Evolutionary conservation across 345 rosid genomes (phyloP), one percentile per base, ranked within the genome.

Genomic region (Microthlaspi erraticum): DNA sequence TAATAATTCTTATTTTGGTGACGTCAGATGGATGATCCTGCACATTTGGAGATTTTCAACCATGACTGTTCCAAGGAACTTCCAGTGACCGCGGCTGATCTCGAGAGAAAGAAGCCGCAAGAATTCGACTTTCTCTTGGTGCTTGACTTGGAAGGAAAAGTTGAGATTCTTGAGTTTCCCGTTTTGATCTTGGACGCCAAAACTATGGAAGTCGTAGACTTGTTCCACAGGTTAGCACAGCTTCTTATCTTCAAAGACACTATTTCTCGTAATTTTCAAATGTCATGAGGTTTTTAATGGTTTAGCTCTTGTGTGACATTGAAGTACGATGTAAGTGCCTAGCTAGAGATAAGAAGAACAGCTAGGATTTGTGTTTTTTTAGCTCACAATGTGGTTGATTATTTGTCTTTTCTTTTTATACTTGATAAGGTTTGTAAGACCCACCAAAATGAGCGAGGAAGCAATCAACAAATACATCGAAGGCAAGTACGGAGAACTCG

Each of bases 91-190:
- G 81, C 75, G 48, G 76, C 81, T n/a, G 83, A 75, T 60, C 50
- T 73, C 12, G 81, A 79, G 62, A 50, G 53, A 33, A 77, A 74
- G 68, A 64, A 82, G 16, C 76, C 88, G 20, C 97, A 89, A 66
- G 86, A 83, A 56, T 75, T 86, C 62, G 84, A 93, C 74, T 85
- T 78, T 72, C 77, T 87, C 81, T 77, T 89, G 83, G 96, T 93
- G 71, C 83, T 91, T 37, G 97, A 91, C 85, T 84, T 93, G 78
- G 97, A 93, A 71, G 94, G 97, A 57, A 93, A 87, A 81, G 92
- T 87, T 44, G 91, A 93, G 85, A 89, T 87, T 75, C 96, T 93
- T 48, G 98, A 93, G 81, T 93, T 88, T 72, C 93, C 96, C 26
- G 94, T 91, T 19, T 72, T 93, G 60, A 68, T 93, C 19, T 67